Base-by-base conservation (phyloP, 2,329 filamentous ascomycete species). In the Arthrobotrys pseudoclavata region DNA sequence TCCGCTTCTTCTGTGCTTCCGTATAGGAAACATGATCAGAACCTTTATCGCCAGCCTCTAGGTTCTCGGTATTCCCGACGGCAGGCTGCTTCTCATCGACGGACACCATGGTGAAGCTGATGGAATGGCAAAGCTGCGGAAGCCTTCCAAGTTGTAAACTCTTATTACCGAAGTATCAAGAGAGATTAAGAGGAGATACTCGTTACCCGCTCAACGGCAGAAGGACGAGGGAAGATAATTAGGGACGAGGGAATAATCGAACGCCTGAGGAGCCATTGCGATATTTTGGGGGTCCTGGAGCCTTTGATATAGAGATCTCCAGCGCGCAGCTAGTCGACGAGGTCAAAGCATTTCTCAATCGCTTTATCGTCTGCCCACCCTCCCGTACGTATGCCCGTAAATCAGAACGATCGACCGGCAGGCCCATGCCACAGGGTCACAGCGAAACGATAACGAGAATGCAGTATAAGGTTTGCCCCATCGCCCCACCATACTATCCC, bases 1-100 rank as follows among this genome's bases (percentile, higher is more conserved):
- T 92, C 50, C 84, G 87, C 82, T 85, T 88, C 84, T 91, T 88
- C 84, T 95, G 89, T 18, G 86, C 83, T 53, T 74, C 69, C 40
- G 61, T 52, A 22, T 57, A 68, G 29, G 64, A 63, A 13, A 74
- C 45, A 62, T 74, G 53, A 34, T 74, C 53, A 22, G 62, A 74
- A 22, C 26, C 50, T 20, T 74, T 52, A 47, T 68, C 62, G 13
- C 61, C 62, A 15, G 61, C 62, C 34, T 74, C 69, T 9, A 74
- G 31, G 22, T 68, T 74, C 31, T 68, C 69, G n/a, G 61, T 45
- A 6, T 53, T 62, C 10, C 45, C 45, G 10, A 52, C 45, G 2
- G 69, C n/a, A 34, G 69, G 50, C 15, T 60, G 34, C 42, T 74
- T 74, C 37, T 74, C 69, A 20, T 74, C 69, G 34, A 68, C 45